Evolutionary conservation across 2,329 filamentous ascomycete genomes (phyloP), one percentile per base, ranked within the genome.

Genomic region (Penicillium sp.): DNA sequence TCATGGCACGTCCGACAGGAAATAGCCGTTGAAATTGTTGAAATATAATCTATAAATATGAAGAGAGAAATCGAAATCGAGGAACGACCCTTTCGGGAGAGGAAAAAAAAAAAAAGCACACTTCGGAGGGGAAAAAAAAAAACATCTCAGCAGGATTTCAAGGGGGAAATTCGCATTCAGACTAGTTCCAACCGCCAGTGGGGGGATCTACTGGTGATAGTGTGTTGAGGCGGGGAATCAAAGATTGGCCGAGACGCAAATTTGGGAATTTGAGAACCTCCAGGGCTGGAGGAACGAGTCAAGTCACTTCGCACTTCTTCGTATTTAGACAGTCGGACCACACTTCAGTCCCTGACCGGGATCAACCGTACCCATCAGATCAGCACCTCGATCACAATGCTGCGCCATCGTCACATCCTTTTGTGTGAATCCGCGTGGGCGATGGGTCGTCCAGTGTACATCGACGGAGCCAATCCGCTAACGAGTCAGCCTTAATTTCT

Each of bases 381-480:
- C 60, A 31, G 72, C 72, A 29, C 70, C 67, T 45, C 70, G 60
- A 48, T 75, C 72, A 51, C 73, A 75, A 49, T 69, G 68, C 45
- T 61, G 64, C 4, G 73, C 73, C 68, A 75, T 69, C 4, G 59
- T 57, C 31, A 69, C 60, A 54, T 75, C 73, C 55, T 74, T 74
- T 29, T 64, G 55, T 10, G 71, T 70, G 25, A 75, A 65, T 25
- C 73, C 73, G n/a, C 67, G 70, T 7, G 72, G 73, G 21, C 61
- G 59, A 63, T 75, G 72, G 40, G 73, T 75, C 16, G 72, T 74
- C 73, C 73, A 75, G 62, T 73, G 67, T 50, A 74, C 62, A 56
- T 72, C 67, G 37, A 74, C 71, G 2, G 70, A 72, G 7, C 71
- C 71, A 56, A 72, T 64, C 45, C 69, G 63, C 70, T 73, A 50